phyloP scores from a whole-genome alignment of 495 filamentous ascomycete species.

The Venustampulla echinocandica region DNA sequence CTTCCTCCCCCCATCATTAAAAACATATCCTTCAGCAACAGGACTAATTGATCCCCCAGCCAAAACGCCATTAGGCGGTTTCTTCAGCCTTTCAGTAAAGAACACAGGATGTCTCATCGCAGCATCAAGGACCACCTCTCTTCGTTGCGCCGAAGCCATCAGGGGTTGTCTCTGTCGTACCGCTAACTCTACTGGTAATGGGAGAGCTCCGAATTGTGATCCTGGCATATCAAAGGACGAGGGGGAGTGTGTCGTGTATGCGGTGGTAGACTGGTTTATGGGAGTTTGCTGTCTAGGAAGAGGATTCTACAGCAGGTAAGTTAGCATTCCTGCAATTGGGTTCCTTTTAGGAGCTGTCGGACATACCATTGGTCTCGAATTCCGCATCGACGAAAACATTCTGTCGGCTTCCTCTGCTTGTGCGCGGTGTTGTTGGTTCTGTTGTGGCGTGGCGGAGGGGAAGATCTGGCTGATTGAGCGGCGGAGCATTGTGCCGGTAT shows the following conservation, averaged over 20 bases:
- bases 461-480: slow-evolving; percentile 17
- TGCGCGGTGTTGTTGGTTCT: background rate
- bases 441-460: background rate
- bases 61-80: slow-evolving; percentile 24
- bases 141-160: background rate
- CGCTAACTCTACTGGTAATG: background rate
- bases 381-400: slow-evolving; percentile 17
- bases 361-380: slow-evolving; percentile 11
- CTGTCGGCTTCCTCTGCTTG: slow-evolving; percentile 1
- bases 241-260: slow-evolving; percentile 14
- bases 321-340: background rate
- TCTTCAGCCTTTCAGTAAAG: slow-evolving; percentile 46
- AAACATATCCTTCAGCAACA: slow-evolving; percentile 46
- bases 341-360: background rate
- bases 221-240: background rate
- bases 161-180: background rate
- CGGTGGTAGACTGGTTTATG: slow-evolving; percentile 5
- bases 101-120: slow-evolving; percentile 49
- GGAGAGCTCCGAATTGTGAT: background rate
- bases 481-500: slow-evolving; percentile 8
- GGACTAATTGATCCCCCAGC: slow-evolving; percentile 28
- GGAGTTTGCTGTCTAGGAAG: background rate
- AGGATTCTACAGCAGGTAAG: background rate
- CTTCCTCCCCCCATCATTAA: slow-evolving; percentile 31
- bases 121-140: slow-evolving; percentile 26